phyloP scores from a whole-genome alignment of 2,329 filamentous ascomycete species.

The Nemania bipapillata region DNA sequence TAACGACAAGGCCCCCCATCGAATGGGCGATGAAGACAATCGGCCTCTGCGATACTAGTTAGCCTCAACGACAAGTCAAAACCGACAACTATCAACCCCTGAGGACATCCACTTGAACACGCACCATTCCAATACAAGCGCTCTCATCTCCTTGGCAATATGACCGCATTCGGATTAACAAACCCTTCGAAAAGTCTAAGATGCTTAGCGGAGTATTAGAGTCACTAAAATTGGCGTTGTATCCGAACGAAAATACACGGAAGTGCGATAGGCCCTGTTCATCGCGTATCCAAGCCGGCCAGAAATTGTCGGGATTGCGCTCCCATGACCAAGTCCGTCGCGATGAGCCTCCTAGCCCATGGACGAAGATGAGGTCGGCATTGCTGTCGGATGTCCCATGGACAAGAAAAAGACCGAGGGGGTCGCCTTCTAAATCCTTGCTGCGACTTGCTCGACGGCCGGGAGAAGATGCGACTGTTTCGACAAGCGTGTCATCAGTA shows the following conservation, averaged over 20 bases:
- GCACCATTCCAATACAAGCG: neutral
- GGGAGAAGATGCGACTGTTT: too few species aligned
- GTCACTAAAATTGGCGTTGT: constrained; percentile 13
- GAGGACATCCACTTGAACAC: too few species aligned
- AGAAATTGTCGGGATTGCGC: constrained; percentile 3
- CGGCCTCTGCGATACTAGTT: constrained; percentile 2
- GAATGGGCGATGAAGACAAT: constrained; percentile 27
- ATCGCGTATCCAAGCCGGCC: constrained; percentile 1
- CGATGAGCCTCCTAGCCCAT: constrained; percentile 12
- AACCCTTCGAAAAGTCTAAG: constrained; percentile 25
- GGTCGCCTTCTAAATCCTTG: too few species aligned
- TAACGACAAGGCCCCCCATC: constrained; percentile 28
- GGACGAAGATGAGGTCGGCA: constrained; percentile 26
- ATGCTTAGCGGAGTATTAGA: neutral
- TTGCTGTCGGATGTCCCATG: too few species aligned
- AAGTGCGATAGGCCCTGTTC: constrained; percentile 3
- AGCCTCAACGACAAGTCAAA: too few species aligned
- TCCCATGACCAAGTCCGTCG: constrained; percentile 14
- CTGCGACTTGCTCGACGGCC: too few species aligned
- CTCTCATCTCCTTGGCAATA: neutral
- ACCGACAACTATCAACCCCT: too few species aligned
- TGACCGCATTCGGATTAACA: neutral
- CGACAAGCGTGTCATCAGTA: too few species aligned
- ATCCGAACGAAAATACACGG: constrained; percentile 23
- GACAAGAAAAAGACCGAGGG: too few species aligned